Base-by-base conservation (phyloP, 768 basidiomycete genomes). In the Thelephora aurantiotincta region DNA sequence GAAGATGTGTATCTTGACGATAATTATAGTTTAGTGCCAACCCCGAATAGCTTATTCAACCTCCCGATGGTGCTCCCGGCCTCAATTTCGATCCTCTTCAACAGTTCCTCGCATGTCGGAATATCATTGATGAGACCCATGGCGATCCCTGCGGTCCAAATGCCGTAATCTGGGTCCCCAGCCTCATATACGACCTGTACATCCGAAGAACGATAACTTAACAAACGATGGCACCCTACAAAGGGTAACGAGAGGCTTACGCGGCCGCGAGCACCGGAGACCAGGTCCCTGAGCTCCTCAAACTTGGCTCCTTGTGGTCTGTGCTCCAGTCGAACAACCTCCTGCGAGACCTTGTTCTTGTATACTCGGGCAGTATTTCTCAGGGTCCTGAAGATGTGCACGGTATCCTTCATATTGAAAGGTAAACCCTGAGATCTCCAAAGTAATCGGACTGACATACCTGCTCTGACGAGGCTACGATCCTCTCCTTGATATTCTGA, bases 381-480 rank as follows among this genome's bases (percentile, higher is more conserved):
- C 42, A 94, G 63, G 0, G 86, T 90, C 45, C 92, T 77, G 71
- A 96, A 91, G 55, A 96, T 92, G 62, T 93, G 91, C 2, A 84
- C 60, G 0, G 90, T 90, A 60, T 91, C 87, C 38, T 41, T 41
- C 26, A 9, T 9, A 14, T 41, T 22, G 4, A 9, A 14, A n/a
- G 12, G 14, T 41, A 14, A 41, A 14, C 9, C 38, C 7, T 16
- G 14, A 41, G 38, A 41, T 18, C 18, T 22, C 12, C 16, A 41
- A 41, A 11, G 22, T 14, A 41, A 18, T 9, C 14, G 2, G 12
- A 18, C 22, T 9, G 14, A 9, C 12, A 11, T 22, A 41, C 38
- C 47, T 73, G 72, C 61, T 96, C 93, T 0, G 73, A 78, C 11
- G 89, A 82, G 12, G 75, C 69, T 33, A 96, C 82, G 43, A 96